Evolutionary conservation across 371 early-diverging fungal species (phyloP).

Genomic region (Capniomyces stellatus): DNA sequence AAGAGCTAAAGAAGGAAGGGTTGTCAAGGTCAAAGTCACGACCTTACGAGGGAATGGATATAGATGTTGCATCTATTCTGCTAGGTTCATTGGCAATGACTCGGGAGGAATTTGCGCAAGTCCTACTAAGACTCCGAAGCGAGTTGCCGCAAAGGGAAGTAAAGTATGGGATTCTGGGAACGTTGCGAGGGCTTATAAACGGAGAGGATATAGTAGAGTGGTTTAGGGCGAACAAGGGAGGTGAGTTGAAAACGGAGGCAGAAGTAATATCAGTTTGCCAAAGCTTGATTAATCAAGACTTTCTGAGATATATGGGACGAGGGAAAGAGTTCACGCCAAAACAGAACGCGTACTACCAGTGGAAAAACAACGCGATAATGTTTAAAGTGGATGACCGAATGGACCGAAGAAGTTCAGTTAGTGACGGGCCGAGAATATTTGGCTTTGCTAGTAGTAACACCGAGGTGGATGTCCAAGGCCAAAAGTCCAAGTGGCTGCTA

Average conservation of each 20-base stretch:
- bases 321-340: slow-evolving; percentile 46
- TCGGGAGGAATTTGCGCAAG: slow-evolving; percentile 19
- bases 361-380: slow-evolving; percentile 34
- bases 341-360: slow-evolving; percentile 46
- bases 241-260: slow-evolving; percentile 28
- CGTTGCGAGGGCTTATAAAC: slow-evolving; percentile 41
- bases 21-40: background rate
- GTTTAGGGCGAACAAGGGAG: slow-evolving; percentile 41
- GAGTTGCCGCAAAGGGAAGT: slow-evolving; percentile 42
- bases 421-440: background rate
- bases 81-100: slow-evolving; percentile 21
- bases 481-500: background rate
- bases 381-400: too few relatives aligned
- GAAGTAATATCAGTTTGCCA: slow-evolving; percentile 54
- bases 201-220: slow-evolving; percentile 51
- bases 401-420: slow-evolving; percentile 14
- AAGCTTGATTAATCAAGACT: slow-evolving; percentile 41
- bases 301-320: slow-evolving; percentile 47
- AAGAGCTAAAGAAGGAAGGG: background rate
- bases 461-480: too few relatives aligned
- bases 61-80: slow-evolving; percentile 6
- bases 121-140: slow-evolving; percentile 31
- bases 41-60: background rate
- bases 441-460: background rate
- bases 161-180: slow-evolving; percentile 47